Evolutionary conservation across 768 basidiomycete genomes (phyloP), one percentile per base, ranked within the genome.

Genomic region (Clitopilus passeckerianus): DNA sequence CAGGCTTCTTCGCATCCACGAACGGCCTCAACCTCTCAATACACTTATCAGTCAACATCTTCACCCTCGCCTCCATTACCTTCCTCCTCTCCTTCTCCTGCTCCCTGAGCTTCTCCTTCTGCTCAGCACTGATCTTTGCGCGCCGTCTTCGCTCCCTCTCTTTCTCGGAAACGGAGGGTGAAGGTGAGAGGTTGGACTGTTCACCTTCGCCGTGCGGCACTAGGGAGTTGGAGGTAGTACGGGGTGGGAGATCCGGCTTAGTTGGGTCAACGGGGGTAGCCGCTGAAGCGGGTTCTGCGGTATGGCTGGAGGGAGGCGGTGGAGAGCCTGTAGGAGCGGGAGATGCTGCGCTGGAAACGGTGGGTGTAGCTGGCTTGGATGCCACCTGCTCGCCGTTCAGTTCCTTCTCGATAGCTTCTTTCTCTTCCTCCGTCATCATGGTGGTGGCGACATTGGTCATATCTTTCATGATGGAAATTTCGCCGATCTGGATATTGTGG

Each of bases 391-490:
- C 77, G 27, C 72, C 79, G 58, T 81, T 85, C 70, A 87, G 79
- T 61, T 87, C 86, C 60, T 82, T 85, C 73, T 93, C 91, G 62
- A 93, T 81, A 63, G 93, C 94, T 10, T 87, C 88, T 72, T 89
- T 89, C 68, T 97, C 96, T 67, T 98, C 97, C 6, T 95, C 94
- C 0, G 89, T 85, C 85, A 94, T 90, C 78, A 94, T 90, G 5
- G 90, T 90, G 34, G 87, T 83, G 14, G 94, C 90, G 23, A 91
- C 85, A 34, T 85, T 83, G 22, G 91, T 87, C 89, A 94, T 91
- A 64, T 92, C 93, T 69, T 95, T 98, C 86, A 97, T 93, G 37
- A 98, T 80, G 6, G 90, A 89, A 57, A 99, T 95, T 77, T 98
- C 96, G 59, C 96, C 96, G 62, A 98, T 96, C 95, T 97, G 53